Evolutionary conservation across 2,329 filamentous ascomycete species (phyloP).

Genomic region (Exophiala mesophila): DNA sequence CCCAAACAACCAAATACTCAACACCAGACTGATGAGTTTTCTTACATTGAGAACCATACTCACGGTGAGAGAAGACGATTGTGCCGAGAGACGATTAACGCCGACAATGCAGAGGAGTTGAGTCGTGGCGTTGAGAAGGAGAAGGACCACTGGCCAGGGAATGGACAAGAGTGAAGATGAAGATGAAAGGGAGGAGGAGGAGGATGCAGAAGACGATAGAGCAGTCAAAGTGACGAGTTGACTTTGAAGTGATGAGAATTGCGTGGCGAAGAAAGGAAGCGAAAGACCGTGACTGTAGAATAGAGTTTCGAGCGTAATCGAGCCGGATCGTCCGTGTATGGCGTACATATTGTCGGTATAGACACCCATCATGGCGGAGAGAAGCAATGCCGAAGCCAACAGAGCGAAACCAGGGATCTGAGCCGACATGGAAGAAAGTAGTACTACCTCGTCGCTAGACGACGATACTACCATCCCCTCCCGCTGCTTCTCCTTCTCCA

Average conservation of each 20-base stretch:
- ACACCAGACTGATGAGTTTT: constrained; percentile 82
- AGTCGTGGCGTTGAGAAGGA: constrained; percentile 62
- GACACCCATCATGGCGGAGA: constrained; percentile 90
- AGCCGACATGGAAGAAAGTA: constrained; percentile 8
- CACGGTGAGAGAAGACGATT: constrained; percentile 85
- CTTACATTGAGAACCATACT: constrained; percentile 94
- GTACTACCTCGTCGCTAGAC: constrained; percentile 20
- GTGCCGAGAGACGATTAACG: constrained; percentile 87
- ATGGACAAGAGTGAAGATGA: constrained; percentile 28
- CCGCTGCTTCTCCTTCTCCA: background rate
- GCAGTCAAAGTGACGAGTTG: constrained; percentile 15
- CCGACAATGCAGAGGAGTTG: constrained; percentile 94
- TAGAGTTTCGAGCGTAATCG: constrained; percentile 79
- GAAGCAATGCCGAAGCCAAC: constrained; percentile 78
- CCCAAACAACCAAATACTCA: constrained; percentile 93
- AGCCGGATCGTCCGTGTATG: constrained; percentile 68
- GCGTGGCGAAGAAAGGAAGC: constrained; percentile 41
- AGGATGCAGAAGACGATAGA: constrained; percentile 15
- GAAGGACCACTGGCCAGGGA: constrained; percentile 32
- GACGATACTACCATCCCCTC: background rate
- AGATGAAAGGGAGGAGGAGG: constrained; percentile 7
- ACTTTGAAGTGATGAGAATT: constrained; percentile 33
- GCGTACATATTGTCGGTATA: constrained; percentile 90
- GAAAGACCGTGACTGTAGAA: constrained; percentile 73
- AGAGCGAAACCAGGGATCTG: constrained; percentile 64